These are phyloP conservation scores for Neoboletus magnificus DNA, from an alignment of 768 basidiomycete genomes.

Conservation along the genomic window DNA sequence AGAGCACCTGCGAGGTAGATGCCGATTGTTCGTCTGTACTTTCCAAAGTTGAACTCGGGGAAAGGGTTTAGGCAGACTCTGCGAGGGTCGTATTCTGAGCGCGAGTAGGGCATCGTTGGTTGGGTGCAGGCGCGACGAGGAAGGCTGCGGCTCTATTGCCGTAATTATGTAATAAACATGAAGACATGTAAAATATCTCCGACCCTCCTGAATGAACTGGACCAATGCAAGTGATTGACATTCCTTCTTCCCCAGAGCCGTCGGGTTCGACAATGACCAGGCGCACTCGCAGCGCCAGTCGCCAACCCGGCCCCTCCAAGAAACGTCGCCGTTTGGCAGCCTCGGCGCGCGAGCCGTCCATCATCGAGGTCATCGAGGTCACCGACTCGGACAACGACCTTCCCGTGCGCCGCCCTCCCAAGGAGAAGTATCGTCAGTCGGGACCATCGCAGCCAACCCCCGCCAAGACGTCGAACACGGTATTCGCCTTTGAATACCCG, in stretches of 20 bases:
- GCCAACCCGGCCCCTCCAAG: conserved; percentile 17
- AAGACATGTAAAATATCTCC: not conserved
- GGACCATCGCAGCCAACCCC: conserved; percentile 7
- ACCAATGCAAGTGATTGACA: conserved; percentile 25
- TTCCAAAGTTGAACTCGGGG: conserved; percentile 71
- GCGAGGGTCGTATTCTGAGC: conserved; percentile 79
- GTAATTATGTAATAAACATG: conserved; percentile 19
- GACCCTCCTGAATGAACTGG: not conserved
- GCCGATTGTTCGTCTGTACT: conserved; percentile 76
- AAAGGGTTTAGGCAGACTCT: conserved; percentile 86
- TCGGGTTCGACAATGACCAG: conserved; percentile 5
- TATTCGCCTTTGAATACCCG: conserved; percentile 14
- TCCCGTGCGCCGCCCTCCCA: not conserved
- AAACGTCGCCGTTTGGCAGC: conserved; percentile 10
- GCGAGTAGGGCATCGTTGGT: conserved; percentile 49
- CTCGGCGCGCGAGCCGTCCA: conserved; percentile 5
- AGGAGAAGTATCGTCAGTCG: not conserved
- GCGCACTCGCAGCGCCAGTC: conserved; percentile 18
- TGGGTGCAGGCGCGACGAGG: not conserved
- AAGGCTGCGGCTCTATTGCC: not conserved
- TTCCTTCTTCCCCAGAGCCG: conserved; percentile 28
- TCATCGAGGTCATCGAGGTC: conserved; percentile 45
- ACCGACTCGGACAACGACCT: conserved; percentile 48
- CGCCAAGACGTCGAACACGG: not conserved
- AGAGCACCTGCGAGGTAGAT: conserved; percentile 91